Evolutionary conservation across 164 flowering plant species (phyloP).

Genomic region (Annona cherimola): DNA sequence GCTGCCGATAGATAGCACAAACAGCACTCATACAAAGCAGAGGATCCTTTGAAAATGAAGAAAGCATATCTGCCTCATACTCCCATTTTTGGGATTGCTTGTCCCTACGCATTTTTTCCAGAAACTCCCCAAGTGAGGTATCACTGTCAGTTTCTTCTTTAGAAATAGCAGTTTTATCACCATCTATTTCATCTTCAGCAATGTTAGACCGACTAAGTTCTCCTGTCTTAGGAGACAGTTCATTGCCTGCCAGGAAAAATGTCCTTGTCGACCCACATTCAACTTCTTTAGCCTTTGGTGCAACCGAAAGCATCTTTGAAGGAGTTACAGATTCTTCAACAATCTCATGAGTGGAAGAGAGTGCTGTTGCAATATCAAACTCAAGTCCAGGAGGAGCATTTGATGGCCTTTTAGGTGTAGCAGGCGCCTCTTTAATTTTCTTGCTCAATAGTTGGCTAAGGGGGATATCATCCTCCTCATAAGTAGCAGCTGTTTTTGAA

Average conservation of each 20-base stretch:
- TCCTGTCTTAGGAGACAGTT: background rate
- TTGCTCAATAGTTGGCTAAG: constrained; percentile 27
- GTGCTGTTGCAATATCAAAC: constrained; percentile 3
- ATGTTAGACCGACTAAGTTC: background rate
- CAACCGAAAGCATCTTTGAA: constrained; percentile 25
- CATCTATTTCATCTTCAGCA: constrained; percentile 25
- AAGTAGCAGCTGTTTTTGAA: constrained; percentile 31
- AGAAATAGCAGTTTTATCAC: constrained; percentile 30
- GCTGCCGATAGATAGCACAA: constrained; percentile 71
- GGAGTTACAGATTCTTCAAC: constrained; percentile 11
- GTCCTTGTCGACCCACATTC: constrained; percentile 3
- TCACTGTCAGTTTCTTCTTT: constrained; percentile 27
- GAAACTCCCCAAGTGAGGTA: constrained; percentile 31
- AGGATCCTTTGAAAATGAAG: constrained; percentile 56
- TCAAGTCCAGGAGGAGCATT: constrained; percentile 8
- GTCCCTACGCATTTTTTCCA: constrained; percentile 38
- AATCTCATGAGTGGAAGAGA: constrained; percentile 3
- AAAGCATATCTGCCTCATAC: constrained; percentile 66
- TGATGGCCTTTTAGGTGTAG: background rate
- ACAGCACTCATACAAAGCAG: constrained; percentile 76
- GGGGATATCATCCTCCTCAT: constrained; percentile 40
- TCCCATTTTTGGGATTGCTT: constrained; percentile 39
- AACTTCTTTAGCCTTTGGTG: constrained; percentile 19
- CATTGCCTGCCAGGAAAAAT: background rate
- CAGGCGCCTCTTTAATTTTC: constrained; percentile 8